A percentile compares a stretch with the other conserved stretches of the same genome.
Conservation (phyloP, 2,329 filamentous ascomycete species). For the Diplocarpon mali region DNA sequence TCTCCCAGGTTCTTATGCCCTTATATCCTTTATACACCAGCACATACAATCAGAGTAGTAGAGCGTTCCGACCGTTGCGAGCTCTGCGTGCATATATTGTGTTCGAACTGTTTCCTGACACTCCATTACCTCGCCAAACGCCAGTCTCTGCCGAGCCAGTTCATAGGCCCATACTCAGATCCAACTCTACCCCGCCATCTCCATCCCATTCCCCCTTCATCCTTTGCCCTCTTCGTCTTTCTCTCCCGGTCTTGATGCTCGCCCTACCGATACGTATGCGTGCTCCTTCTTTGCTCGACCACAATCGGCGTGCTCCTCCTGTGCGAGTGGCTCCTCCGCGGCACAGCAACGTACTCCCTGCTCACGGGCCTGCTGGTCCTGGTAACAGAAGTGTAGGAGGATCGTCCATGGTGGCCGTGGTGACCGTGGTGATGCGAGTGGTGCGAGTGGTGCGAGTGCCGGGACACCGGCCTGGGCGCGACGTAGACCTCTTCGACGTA, state of each 20-base stretch:
- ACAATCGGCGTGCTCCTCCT: slow-evolving; percentile 16
- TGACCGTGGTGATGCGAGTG: slow-evolving; percentile 5
- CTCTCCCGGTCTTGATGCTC: background rate
- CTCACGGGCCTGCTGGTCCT: slow-evolving; percentile 13
- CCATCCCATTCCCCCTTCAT: background rate
- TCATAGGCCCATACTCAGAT: too few species aligned
- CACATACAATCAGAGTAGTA: too few species aligned
- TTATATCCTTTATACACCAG: too few species aligned
- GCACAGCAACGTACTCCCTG: slow-evolving; percentile 12
- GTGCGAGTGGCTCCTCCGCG: slow-evolving; percentile 17
- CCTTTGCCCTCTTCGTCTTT: background rate
- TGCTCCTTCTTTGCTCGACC: slow-evolving; percentile 17
- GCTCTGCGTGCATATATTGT: too few species aligned
- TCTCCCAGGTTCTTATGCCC: too few species aligned
- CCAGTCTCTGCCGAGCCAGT: too few species aligned
- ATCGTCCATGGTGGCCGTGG: slow-evolving; percentile 8
- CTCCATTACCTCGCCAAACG: too few species aligned
- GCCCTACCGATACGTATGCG: background rate
- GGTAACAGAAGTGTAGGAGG: slow-evolving; percentile 21
- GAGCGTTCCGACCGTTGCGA: too few species aligned
- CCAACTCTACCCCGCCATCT: background rate
- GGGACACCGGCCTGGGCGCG: slow-evolving; percentile 20
- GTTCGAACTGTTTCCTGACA: too few species aligned
- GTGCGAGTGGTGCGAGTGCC: slow-evolving; percentile 17
- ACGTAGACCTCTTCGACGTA: slow-evolving; percentile 23